Percentiles rank a stretch among this genome's conserved stretches.
Conservation (phyloP, 2,329 filamentous ascomycete species). For the Macroventuria anomochaeta region DNA sequence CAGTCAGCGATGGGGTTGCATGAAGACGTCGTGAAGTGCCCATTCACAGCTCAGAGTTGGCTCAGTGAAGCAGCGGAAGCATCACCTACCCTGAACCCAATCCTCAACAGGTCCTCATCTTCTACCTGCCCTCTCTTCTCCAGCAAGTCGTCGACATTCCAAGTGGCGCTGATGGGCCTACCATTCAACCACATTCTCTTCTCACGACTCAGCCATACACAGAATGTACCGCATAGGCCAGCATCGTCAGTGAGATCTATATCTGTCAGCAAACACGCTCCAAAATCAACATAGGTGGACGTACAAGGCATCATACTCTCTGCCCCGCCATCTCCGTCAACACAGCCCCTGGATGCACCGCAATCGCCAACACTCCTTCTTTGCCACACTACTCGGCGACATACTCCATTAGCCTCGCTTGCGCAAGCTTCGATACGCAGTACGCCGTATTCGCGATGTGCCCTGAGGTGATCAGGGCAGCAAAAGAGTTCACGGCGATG, state of each 20-base stretch:
- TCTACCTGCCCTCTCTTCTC: slow-evolving; percentile 30
- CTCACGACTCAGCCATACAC: slow-evolving; percentile 42
- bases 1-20: not conserved
- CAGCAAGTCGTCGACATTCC: slow-evolving; percentile 40
- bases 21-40: not conserved
- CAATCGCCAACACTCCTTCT: slow-evolving; percentile 33
- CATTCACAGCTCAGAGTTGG: not conserved
- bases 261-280: not conserved
- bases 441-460: slow-evolving; percentile 50
- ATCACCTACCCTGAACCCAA: slow-evolving; percentile 28
- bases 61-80: not conserved
- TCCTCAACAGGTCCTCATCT: slow-evolving; percentile 37
- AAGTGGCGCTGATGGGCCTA: slow-evolving; percentile 36
- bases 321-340: slow-evolving; percentile 37
- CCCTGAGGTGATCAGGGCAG: slow-evolving; percentile 46
- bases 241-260: slow-evolving; percentile 40
- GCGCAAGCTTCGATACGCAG: slow-evolving; percentile 41
- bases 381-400: slow-evolving; percentile 32
- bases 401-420: slow-evolving; percentile 36
- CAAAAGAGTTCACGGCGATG: slow-evolving; percentile 39
- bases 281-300: slow-evolving; percentile 3
- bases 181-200: slow-evolving; percentile 43
- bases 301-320: slow-evolving; percentile 37
- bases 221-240: slow-evolving; percentile 41
- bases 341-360: slow-evolving; percentile 43